These are phyloP conservation scores for Trametes villosa DNA, from an alignment of 768 basidiomycete genomes.

Conservation along the genomic window DNA sequence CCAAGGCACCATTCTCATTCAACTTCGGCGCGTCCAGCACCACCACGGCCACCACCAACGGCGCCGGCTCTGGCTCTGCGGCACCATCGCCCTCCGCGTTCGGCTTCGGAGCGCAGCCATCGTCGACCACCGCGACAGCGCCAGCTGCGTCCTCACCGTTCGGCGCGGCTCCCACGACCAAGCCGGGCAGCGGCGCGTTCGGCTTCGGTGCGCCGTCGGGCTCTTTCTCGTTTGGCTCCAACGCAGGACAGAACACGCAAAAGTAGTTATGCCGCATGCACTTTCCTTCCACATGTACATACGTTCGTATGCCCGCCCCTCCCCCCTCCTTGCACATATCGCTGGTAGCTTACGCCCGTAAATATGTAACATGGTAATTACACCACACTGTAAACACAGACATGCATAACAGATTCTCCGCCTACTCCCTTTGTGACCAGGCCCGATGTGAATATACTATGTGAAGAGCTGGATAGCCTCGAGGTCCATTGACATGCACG, in stretches of 20 bases:
- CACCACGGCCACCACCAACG: background rate
- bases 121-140: background rate
- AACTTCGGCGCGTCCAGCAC: slow-evolving; percentile 15
- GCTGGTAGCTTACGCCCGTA: slow-evolving; percentile 8
- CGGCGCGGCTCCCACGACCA: slow-evolving; percentile 1
- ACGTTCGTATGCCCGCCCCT: background rate
- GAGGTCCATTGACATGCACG: too few relatives aligned
- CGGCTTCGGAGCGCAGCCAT: slow-evolving; percentile 15
- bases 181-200: slow-evolving; percentile 9
- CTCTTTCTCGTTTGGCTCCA: slow-evolving; percentile 17
- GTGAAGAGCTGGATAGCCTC: too few relatives aligned
- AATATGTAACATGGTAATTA: slow-evolving; percentile 14
- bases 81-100: slow-evolving; percentile 10
- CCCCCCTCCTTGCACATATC: background rate
- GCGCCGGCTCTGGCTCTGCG: slow-evolving; percentile 6
- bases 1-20: slow-evolving; percentile 19
- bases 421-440: too few relatives aligned
- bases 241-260: slow-evolving; percentile 21
- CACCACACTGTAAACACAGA: background rate
- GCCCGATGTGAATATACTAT: too few relatives aligned
- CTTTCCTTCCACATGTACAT: background rate
- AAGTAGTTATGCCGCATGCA: slow-evolving; percentile 22
- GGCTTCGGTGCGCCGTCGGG: slow-evolving; percentile 15
- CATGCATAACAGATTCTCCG: slow-evolving; percentile 5
- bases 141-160: slow-evolving; percentile 17